Conservation (phyloP, 257 asterid genomes). For the Solanum lycopersicoides region DNA sequence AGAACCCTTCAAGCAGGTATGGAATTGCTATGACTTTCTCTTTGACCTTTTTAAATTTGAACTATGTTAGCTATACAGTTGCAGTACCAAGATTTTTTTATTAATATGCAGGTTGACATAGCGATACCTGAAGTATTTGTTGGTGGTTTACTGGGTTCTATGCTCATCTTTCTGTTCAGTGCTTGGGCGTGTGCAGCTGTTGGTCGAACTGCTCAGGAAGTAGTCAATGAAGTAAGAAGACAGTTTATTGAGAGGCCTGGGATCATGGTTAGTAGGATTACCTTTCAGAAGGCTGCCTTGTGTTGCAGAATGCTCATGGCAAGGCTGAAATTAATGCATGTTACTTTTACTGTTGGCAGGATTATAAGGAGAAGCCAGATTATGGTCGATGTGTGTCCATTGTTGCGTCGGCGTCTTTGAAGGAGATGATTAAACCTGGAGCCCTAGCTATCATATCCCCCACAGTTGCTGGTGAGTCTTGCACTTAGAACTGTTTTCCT, state of each 20-base stretch:
- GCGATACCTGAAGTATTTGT: conserved; percentile 97
- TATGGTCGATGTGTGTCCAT: conserved; percentile 94
- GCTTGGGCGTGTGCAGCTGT: conserved; percentile 99
- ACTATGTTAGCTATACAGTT: not conserved
- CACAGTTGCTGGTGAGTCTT: conserved; percentile 59
- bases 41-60: not conserved
- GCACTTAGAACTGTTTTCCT: not conserved
- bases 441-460: conserved; percentile 95
- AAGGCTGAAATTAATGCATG: not conserved
- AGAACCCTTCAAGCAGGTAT: conserved; percentile 65
- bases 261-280: conserved; percentile 67
- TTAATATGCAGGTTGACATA: conserved; percentile 70
- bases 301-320: not conserved
- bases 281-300: not conserved
- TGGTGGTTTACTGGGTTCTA: conserved; percentile 95
- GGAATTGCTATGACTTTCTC: not conserved
- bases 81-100: not conserved
- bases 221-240: conserved; percentile 95
- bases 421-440: conserved; percentile 99
- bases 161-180: conserved; percentile 93
- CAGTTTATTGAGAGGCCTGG: conserved; percentile 99
- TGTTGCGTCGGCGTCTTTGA: conserved; percentile 94
- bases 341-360: conserved; percentile 33
- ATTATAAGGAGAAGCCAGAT: conserved; percentile 96
- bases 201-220: conserved; percentile 98